phyloP scores from a whole-genome alignment of 257 asterid genomes.

The Striga asiatica region DNA sequence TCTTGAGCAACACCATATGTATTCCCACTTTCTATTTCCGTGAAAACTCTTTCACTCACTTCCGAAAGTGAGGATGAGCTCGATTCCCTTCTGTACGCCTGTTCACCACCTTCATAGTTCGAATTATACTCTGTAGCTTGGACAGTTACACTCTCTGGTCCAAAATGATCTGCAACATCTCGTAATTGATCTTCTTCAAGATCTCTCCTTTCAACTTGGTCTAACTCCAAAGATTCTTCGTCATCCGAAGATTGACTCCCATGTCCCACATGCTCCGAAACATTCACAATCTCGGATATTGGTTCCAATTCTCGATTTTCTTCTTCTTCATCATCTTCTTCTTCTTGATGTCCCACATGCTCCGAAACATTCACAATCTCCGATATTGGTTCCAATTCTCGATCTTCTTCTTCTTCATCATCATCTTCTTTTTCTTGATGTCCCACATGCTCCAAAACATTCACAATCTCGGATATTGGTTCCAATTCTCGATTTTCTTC shows the following conservation, averaged over 20 bases:
- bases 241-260: slow-evolving; percentile 59
- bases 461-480: slow-evolving; percentile 26
- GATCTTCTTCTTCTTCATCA: too few species aligned
- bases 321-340: too few species aligned
- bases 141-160: not conserved
- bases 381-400: slow-evolving; percentile 18
- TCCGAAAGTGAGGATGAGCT: slow-evolving; percentile 61
- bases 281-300: slow-evolving; percentile 29
- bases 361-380: slow-evolving; percentile 35
- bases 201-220: slow-evolving; percentile 26
- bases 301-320: too few species aligned
- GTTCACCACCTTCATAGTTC: slow-evolving; percentile 16
- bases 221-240: slow-evolving; percentile 27
- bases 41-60: slow-evolving; percentile 41
- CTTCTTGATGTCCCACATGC: slow-evolving; percentile 53
- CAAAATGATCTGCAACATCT: not conserved
- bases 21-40: slow-evolving; percentile 30
- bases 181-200: too few species aligned
- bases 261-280: slow-evolving; percentile 47
- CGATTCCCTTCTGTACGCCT: slow-evolving; percentile 27
- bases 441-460: slow-evolving; percentile 41
- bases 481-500: too few species aligned
- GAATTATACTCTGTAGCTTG: slow-evolving; percentile 4
- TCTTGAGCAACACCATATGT: slow-evolving; percentile 6
- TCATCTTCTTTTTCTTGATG: too few species aligned